Percentiles rank a stretch among this genome's conserved stretches.
phyloP scores from a whole-genome alignment of 1,284 basidiomycete genomes.

The Gomphus bonarii region DNA sequence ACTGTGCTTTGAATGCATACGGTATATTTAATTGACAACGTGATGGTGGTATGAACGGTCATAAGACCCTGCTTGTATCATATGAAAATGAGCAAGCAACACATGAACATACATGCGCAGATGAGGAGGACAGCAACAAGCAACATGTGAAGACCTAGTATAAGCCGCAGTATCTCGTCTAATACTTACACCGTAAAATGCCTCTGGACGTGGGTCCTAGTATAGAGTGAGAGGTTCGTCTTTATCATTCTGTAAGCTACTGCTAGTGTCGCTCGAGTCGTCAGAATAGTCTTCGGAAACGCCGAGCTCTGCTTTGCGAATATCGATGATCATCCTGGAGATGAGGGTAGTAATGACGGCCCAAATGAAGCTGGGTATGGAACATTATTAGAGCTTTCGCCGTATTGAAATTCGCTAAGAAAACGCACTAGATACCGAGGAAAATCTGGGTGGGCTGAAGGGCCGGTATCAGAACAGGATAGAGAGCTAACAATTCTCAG shows the following conservation, averaged over 20 bases:
- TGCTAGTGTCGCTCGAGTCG: not conserved
- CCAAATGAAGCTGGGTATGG: not conserved
- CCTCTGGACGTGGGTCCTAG: not conserved
- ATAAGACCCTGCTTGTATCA: not conserved
- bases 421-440: constrained; percentile 1
- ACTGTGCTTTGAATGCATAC: not conserved
- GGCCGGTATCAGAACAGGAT: not conserved
- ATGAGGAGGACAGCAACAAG: not conserved
- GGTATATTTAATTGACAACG: not conserved
- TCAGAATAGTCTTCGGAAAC: not conserved
- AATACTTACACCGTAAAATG: not conserved
- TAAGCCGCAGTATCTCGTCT: not conserved
- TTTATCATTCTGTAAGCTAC: not conserved
- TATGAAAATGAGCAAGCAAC: not conserved
- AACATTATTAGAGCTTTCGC: not conserved
- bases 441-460: not conserved
- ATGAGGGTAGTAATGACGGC: not conserved
- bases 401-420: not conserved
- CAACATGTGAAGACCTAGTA: not conserved
- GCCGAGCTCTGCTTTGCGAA: not conserved
- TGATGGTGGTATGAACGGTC: not conserved
- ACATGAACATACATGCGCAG: not conserved
- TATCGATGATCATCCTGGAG: not conserved
- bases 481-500: no score
- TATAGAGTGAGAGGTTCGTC: not conserved